phyloP scores from a whole-genome alignment of 768 basidiomycete genomes.

The Guyanaporus albipodus region DNA sequence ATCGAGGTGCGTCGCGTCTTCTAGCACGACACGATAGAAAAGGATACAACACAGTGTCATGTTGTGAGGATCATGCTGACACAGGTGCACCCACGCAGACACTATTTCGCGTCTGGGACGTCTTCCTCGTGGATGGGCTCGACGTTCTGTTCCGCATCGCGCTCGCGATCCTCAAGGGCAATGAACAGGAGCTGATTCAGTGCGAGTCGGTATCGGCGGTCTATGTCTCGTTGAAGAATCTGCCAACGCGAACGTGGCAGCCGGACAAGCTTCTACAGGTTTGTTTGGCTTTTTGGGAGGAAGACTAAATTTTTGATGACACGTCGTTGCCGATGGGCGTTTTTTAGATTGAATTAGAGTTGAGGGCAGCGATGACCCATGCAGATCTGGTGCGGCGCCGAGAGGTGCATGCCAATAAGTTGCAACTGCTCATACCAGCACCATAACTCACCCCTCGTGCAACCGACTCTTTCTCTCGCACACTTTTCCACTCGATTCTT shows the following conservation, averaged over 20 bases:
- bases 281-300: background rate
- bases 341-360: constrained; percentile 53
- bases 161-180: constrained; percentile 77
- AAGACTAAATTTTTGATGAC: too few species aligned
- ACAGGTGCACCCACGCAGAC: constrained; percentile 48
- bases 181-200: constrained; percentile 77
- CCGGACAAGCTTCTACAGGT: constrained; percentile 90
- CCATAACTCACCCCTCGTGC: background rate
- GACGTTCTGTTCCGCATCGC: constrained; percentile 91
- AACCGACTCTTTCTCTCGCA: background rate
- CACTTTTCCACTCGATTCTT: background rate
- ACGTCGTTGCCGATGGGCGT: too few species aligned
- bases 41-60: too few species aligned
- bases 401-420: constrained; percentile 44
- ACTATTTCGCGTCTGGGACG: constrained; percentile 93
- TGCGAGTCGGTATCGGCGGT: constrained; percentile 86
- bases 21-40: background rate
- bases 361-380: constrained; percentile 50
- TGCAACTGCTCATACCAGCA: constrained; percentile 40
- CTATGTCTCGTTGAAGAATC: constrained; percentile 83
- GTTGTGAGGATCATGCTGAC: too few species aligned
- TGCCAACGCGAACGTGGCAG: constrained; percentile 93
- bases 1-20: constrained; percentile 63
- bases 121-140: constrained; percentile 89
- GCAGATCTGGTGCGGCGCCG: constrained; percentile 54